Evolutionary conservation across 805 yeast species (phyloP).

Genomic region (Candida chilensis): DNA sequence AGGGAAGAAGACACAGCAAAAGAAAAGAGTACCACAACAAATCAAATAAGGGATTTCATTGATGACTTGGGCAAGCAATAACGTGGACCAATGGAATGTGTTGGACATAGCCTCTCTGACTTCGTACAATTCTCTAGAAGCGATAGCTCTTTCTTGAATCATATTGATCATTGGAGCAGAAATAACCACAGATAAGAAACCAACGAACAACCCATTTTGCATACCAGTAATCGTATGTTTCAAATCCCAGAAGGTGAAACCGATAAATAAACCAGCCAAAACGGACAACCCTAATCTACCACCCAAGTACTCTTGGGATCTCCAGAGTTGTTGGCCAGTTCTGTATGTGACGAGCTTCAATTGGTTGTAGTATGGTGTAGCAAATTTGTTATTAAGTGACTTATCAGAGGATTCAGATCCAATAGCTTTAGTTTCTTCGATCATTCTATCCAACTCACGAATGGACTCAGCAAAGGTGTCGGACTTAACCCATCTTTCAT

Average conservation of each 20-base stretch:
- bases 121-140: constrained; percentile 54
- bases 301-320: constrained; percentile 54
- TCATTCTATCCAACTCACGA: too few relatives aligned
- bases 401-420: constrained; percentile 6
- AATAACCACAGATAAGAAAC: constrained; percentile 48
- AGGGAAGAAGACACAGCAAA: constrained; percentile 41
- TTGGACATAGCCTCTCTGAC: constrained; percentile 64
- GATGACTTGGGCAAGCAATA: constrained; percentile 42
- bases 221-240: constrained; percentile 11
- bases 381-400: constrained; percentile 18
- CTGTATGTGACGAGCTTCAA: constrained; percentile 28
- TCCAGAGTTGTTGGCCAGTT: constrained; percentile 37
- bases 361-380: constrained; percentile 40
- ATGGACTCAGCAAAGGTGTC: too few relatives aligned
- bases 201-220: constrained; percentile 46
- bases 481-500: constrained; percentile 17
- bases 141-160: constrained; percentile 49
- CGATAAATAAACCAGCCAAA: constrained; percentile 53
- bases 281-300: constrained; percentile 46
- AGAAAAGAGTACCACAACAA: constrained; percentile 40
- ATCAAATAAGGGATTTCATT: constrained; percentile 56
- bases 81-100: constrained; percentile 63
- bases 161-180: constrained; percentile 56
- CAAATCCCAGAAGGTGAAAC: constrained; percentile 37
- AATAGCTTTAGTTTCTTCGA: too few relatives aligned